Evolutionary conservation across 257 asterid species (phyloP).

Genomic region (Solanum dulcamara): DNA sequence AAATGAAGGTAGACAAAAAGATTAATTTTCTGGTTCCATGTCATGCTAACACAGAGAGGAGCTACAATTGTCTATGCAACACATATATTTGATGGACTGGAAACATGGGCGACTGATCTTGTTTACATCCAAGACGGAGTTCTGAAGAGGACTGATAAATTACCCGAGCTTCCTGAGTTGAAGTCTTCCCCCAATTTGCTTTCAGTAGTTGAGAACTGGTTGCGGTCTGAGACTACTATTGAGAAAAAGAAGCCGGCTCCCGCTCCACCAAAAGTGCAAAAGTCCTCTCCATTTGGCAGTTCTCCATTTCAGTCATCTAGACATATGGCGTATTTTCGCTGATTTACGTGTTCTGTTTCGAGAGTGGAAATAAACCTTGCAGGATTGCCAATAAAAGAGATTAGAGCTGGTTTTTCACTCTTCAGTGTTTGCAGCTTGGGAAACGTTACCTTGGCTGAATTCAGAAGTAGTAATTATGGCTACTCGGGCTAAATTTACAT

Average conservation of each 20-base stretch:
- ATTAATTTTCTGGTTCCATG: neutral
- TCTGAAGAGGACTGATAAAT: conserved; percentile 60
- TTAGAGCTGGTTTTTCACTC: neutral
- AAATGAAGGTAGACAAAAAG: too few species aligned
- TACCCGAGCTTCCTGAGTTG: conserved; percentile 55
- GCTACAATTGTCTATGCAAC: conserved; percentile 93
- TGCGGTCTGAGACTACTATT: conserved; percentile 62
- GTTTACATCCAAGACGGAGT: conserved; percentile 84
- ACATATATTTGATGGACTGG: conserved; percentile 94
- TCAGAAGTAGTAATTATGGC: neutral
- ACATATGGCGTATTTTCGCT: conserved; percentile 89
- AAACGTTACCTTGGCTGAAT: neutral
- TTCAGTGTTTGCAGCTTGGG: neutral
- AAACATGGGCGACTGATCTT: conserved; percentile 87
- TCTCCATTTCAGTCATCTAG: conserved; percentile 80
- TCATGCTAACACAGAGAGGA: conserved; percentile 61
- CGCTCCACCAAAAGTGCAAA: conserved; percentile 19
- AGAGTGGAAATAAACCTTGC: neutral
- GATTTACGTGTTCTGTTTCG: conserved; percentile 13
- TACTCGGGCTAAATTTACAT: neutral
- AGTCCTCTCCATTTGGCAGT: conserved; percentile 53
- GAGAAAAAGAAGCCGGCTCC: conserved; percentile 48
- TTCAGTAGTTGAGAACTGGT: conserved; percentile 84
- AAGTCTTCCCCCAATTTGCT: conserved; percentile 53
- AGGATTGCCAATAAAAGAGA: neutral